These are phyloP conservation scores for Kodamaea leandrae DNA, from an alignment of 805 yeast species.

Conservation along the genomic window DNA sequence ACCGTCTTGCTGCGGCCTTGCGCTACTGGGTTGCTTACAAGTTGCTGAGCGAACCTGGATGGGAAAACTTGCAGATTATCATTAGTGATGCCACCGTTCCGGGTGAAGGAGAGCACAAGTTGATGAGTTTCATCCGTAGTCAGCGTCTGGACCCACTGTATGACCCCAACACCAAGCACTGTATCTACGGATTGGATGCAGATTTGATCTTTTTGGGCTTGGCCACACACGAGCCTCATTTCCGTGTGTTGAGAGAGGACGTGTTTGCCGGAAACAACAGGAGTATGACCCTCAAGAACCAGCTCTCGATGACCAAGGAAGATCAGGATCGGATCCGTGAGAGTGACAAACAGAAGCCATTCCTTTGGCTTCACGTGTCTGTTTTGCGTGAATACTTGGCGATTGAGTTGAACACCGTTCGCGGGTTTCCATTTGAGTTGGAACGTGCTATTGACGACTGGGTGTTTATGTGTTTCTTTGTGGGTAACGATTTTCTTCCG, in stretches of 20 bases:
- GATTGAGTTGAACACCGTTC: conserved; percentile 72
- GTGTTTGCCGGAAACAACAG: conserved; percentile 79
- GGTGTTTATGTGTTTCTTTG: conserved; percentile 98
- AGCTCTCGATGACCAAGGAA: conserved; percentile 58
- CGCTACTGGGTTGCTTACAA: conserved; percentile 93
- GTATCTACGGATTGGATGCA: conserved; percentile 96
- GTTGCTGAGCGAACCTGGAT: conserved; percentile 84
- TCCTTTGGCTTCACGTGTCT: conserved; percentile 88
- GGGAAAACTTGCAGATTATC: conserved; percentile 86
- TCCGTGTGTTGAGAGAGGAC: conserved; percentile 90
- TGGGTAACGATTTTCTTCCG: conserved; percentile 97
- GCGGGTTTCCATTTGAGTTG: conserved; percentile 74
- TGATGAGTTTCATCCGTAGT: conserved; percentile 91
- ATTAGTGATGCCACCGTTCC: conserved; percentile 96
- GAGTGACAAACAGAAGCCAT: conserved; percentile 67
- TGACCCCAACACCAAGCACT: conserved; percentile 91
- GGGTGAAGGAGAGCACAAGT: conserved; percentile 99
- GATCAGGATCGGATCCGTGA: conserved; percentile 43
- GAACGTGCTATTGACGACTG: conserved; percentile 98
- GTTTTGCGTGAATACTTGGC: conserved; percentile 85
- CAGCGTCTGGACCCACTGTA: conserved; percentile 85
- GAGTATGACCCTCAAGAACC: conserved; percentile 46
- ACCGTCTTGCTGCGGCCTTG: conserved; percentile 73
- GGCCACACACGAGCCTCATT: conserved; percentile 98
- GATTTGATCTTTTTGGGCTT: conserved; percentile 93